A percentile compares a stretch with the other conserved stretches of the same genome.
Evolutionary conservation across 2,329 filamentous ascomycete species (phyloP).

Genomic region (Xylariales sp.): DNA sequence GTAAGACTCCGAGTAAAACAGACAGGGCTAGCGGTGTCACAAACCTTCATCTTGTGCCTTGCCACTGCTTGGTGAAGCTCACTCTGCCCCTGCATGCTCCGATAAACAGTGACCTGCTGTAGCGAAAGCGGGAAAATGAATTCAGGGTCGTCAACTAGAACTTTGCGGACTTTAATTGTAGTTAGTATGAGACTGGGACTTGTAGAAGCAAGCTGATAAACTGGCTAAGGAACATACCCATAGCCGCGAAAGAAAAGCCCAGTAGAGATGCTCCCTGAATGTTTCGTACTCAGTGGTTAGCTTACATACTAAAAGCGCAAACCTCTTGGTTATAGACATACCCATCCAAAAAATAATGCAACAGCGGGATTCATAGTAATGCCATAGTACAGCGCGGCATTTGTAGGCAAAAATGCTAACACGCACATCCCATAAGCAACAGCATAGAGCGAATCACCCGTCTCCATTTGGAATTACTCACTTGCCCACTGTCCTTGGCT

Average conservation of each 20-base stretch:
- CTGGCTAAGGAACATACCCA: neutral
- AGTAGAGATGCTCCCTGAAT: slow-evolving; percentile 5
- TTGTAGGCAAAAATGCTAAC: slow-evolving; percentile 1
- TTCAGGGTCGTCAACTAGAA: slow-evolving; percentile 4
- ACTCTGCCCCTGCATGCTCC: slow-evolving; percentile 2
- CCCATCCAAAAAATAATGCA: slow-evolving; percentile 56
- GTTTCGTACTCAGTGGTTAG: too few relatives aligned
- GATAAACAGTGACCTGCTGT: slow-evolving; percentile 3
- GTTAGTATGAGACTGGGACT: neutral
- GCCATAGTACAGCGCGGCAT: slow-evolving; percentile 43
- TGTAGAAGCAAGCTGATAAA: neutral
- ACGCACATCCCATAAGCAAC: neutral
- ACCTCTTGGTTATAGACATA: too few relatives aligned
- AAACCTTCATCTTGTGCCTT: slow-evolving; percentile 1
- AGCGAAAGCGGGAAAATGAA: slow-evolving; percentile 6
- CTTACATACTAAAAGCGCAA: too few relatives aligned
- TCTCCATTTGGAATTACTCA: neutral
- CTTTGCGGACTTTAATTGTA: neutral
- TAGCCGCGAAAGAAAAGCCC: slow-evolving; percentile 5
- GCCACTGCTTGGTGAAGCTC: neutral
- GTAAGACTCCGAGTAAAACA: too few relatives aligned
- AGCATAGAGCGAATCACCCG: neutral
- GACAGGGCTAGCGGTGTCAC: too few relatives aligned
- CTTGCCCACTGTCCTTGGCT: slow-evolving; percentile 6
- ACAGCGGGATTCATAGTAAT: slow-evolving; percentile 46